Conservation (phyloP, 352 stramenopile species). For the Pythium oligandrum region DNA sequence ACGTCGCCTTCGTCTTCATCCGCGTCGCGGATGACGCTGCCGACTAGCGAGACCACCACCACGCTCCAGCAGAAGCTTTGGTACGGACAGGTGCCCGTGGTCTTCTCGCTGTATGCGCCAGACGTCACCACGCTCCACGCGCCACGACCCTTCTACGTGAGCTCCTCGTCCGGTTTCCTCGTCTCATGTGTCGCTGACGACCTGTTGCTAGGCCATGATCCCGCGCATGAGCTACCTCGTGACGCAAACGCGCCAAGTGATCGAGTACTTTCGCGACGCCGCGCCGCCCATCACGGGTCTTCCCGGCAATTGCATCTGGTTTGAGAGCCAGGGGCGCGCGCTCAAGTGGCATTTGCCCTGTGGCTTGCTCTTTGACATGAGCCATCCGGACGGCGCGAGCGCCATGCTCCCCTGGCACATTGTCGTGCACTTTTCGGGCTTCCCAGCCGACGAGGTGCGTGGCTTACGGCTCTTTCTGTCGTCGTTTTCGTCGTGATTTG, state of each 20-base stretch:
- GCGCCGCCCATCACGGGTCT: conserved; percentile 56
- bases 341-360: conserved; percentile 81
- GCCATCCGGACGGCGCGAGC: conserved; percentile 12
- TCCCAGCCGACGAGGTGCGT: conserved; percentile 43
- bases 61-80: conserved; percentile 41
- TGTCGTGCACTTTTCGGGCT: conserved; percentile 79
- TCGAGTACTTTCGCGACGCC: conserved; percentile 77
- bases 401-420: conserved; percentile 53
- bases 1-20: too few species aligned
- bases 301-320: conserved; percentile 61
- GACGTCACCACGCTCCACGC: conserved; percentile 81
- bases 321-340: conserved; percentile 48
- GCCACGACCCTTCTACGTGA: conserved; percentile 75
- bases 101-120: conserved; percentile 65
- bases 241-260: conserved; percentile 59
- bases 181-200: conserved; percentile 1
- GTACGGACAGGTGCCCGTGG: conserved; percentile 60
- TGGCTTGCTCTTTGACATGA: conserved; percentile 61
- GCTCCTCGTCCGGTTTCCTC: conserved; percentile 5
- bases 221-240: conserved; percentile 80
- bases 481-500: background rate
- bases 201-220: conserved; percentile 53
- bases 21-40: too few species aligned
- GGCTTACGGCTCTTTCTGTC: background rate
- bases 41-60: background rate